Evolutionary conservation across 1,139 yeast species (phyloP), one percentile per base, ranked within the genome.

Genomic region (Pichia sp.): DNA sequence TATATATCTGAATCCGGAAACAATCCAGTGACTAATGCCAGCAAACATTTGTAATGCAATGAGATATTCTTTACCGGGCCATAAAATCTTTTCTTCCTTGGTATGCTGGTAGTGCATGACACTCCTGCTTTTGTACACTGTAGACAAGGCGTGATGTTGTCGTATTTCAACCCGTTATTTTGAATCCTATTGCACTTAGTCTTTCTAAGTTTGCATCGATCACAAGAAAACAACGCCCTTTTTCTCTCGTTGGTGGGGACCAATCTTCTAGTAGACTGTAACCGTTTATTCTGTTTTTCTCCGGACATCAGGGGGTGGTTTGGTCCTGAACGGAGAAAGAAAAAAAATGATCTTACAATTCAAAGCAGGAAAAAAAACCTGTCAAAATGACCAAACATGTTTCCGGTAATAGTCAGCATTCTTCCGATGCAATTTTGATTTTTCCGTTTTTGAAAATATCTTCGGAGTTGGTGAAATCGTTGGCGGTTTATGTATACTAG

Each of bases 181-280:
- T 55, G 60, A 2, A 60, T 46, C 36, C 74, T 52, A 34, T 62
- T 59, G 51, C 77, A 72, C 36, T 68, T 71, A 39, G 68, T 64
- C 58, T 72, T 72, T 37, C 68, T 56, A 9, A 57, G 47, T 51
- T 69, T 71, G 52, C 77, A 72, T 27, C 74, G 52, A 50, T 72
- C 77, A 51, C 77, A 72, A 10, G 70, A 63, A 54, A 64, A 71
- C 3, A 65, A 60, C 0, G 72, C 72, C 29, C 73, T 46, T 38
- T 60, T 64, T 31, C 73, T 54, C 28, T 57, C 53, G 42, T 67
- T 68, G 3, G 64, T 59, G 0, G 68, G 57, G 1, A 68, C 70
- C 5, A 55, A 52, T 9, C 66, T 47, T 37, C 66, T 56, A 45
- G 55, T 62, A 9, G 57, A 46, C 34, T 56, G 50, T 10, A 50